These are phyloP conservation scores for Metarhizium rileyi DNA, from an alignment of 2,329 filamentous ascomycete genomes.

Conservation along the genomic window DNA sequence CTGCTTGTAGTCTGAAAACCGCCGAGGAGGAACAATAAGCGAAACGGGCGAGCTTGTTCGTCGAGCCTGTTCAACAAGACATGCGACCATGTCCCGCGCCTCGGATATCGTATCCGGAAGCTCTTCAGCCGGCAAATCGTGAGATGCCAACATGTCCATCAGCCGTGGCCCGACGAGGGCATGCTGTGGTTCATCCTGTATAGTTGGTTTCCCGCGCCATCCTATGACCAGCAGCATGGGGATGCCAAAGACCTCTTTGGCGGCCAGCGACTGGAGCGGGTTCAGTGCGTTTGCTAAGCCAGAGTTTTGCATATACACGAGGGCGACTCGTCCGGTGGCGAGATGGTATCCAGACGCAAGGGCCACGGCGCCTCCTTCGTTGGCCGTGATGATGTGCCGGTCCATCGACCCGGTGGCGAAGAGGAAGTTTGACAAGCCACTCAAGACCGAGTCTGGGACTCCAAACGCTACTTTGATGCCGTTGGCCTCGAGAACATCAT, in stretches of 20 bases:
- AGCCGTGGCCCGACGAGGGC: slow-evolving; percentile 4
- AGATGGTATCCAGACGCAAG: slow-evolving; percentile 4
- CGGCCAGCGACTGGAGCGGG: slow-evolving; percentile 2
- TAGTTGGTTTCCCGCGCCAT: slow-evolving; percentile 1
- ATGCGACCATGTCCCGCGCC: neutral
- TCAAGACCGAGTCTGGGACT: slow-evolving; percentile 3
- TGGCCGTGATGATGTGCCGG: slow-evolving; percentile 3
- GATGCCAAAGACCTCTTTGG: slow-evolving; percentile 5
- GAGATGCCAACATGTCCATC: neutral
- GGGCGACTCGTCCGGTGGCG: neutral
- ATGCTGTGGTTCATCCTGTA: slow-evolving; percentile 3
- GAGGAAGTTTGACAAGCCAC: slow-evolving; percentile 1
- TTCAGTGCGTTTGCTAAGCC: slow-evolving; percentile 2
- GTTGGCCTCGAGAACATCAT: slow-evolving; percentile 1
- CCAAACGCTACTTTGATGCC: slow-evolving; percentile 2
- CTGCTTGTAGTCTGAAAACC: neutral
- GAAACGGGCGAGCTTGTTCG: slow-evolving; percentile 1
- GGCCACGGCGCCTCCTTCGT: slow-evolving; percentile 4
- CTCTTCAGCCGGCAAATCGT: slow-evolving; percentile 2
- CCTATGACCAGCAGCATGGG: slow-evolving; percentile 5
- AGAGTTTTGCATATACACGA: slow-evolving; percentile 5
- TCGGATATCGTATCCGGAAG: neutral
- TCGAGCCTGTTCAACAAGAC: neutral
- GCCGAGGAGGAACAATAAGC: neutral
- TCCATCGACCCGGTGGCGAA: neutral